Evolutionary conservation across 495 filamentous ascomycete species (phyloP).

Genomic region (Daldinia vernicosa): DNA sequence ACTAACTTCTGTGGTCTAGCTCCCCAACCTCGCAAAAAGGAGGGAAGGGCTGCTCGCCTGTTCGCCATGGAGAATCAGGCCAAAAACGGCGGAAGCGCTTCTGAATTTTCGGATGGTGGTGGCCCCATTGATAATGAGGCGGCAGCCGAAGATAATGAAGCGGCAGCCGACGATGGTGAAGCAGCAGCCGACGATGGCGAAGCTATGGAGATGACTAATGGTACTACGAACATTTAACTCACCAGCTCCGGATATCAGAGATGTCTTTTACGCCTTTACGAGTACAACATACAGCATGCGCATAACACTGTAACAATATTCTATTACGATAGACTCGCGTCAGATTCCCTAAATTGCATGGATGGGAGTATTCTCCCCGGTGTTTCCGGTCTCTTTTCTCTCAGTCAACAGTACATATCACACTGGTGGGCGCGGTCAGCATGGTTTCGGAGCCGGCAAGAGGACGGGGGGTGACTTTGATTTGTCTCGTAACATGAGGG

Average conservation of each 20-base stretch:
- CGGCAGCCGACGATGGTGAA: conserved; percentile 34
- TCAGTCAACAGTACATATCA: conserved; percentile 4
- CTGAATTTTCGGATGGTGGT: conserved; percentile 33
- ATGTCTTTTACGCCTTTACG: conserved; percentile 13
- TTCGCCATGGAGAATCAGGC: conserved; percentile 50
- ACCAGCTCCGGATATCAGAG: background rate
- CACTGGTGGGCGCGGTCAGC: background rate
- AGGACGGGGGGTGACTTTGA: background rate
- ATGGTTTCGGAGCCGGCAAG: conserved; percentile 2
- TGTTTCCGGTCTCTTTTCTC: conserved; percentile 14
- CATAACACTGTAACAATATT: conserved; percentile 22
- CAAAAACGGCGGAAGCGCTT: conserved; percentile 25
- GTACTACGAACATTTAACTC: background rate
- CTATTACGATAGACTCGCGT: conserved; percentile 29
- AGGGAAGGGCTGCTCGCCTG: conserved; percentile 59
- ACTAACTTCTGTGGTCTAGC: conserved; percentile 46
- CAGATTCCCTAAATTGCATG: conserved; percentile 21
- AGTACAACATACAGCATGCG: conserved; percentile 5
- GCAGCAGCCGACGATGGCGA: conserved; percentile 14
- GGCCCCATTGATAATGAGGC: conserved; percentile 28
- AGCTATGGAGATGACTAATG: background rate
- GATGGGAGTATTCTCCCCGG: conserved; percentile 22
- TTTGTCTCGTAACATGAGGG: background rate
- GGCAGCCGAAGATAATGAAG: conserved; percentile 13
- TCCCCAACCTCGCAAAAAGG: conserved; percentile 62